Evolutionary conservation across 805 yeast species (phyloP).

Genomic region (Sugiyamaella floridensis): DNA sequence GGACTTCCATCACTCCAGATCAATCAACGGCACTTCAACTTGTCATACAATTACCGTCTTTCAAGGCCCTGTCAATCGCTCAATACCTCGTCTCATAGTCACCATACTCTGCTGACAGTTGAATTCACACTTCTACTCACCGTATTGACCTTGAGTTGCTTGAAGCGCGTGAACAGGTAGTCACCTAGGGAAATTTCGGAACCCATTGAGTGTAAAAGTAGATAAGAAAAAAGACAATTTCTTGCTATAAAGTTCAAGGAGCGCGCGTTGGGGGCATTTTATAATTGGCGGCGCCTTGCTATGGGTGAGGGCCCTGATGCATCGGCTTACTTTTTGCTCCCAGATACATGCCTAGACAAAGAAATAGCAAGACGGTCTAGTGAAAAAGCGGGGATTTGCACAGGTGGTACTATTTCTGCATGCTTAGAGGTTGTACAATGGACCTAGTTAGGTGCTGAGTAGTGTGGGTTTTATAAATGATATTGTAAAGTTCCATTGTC

Average conservation of each 20-base stretch:
- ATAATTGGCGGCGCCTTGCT: neutral
- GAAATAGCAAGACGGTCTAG: too few relatives aligned
- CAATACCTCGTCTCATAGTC: too few relatives aligned
- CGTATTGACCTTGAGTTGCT: constrained; percentile 56
- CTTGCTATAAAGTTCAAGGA: neutral
- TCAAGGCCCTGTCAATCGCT: neutral
- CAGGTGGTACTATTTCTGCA: too few relatives aligned
- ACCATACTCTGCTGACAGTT: neutral
- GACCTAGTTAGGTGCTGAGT: too few relatives aligned
- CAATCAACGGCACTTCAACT: neutral
- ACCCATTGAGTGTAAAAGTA: neutral
- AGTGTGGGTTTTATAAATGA: too few relatives aligned
- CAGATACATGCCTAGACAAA: too few relatives aligned
- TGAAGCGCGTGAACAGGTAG: constrained; percentile 70
- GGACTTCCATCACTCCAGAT: neutral
- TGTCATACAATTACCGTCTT: neutral
- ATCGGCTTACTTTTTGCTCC: too few relatives aligned
- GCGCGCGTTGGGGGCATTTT: neutral
- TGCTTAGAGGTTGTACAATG: too few relatives aligned
- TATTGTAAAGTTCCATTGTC: too few relatives aligned
- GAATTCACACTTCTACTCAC: constrained; percentile 4
- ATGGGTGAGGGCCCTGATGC: too few relatives aligned
- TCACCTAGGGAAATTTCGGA: constrained; percentile 49
- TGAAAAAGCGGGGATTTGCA: too few relatives aligned
- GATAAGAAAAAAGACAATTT: neutral